Conservation (phyloP, 441 rosid species). For the Corymbia citriodora region DNA sequence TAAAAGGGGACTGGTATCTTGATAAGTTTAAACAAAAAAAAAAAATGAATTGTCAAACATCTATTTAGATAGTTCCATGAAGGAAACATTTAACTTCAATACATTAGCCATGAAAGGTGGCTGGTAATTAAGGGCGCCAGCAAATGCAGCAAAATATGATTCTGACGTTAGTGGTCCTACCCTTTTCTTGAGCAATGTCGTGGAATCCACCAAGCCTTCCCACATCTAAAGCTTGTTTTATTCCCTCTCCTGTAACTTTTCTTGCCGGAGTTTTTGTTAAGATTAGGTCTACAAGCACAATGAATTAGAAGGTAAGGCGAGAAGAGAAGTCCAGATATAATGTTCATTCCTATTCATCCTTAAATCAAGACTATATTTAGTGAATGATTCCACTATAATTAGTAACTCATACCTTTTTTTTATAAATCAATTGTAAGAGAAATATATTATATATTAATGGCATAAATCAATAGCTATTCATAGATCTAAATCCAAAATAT, state of each 20-base stretch:
- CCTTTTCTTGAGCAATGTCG: neutral
- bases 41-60: neutral
- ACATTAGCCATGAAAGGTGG: neutral
- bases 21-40: too few species aligned
- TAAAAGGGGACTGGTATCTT: neutral
- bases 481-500: neutral
- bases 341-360: rapidly evolving
- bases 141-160: neutral
- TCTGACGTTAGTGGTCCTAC: neutral
- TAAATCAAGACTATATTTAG: neutral
- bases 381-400: neutral
- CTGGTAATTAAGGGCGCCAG: neutral
- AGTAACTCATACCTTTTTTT: neutral
- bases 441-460: too few species aligned
- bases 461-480: neutral
- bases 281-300: neutral
- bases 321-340: neutral
- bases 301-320: neutral
- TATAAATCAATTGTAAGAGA: too few species aligned
- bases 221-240: neutral
- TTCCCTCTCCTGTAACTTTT: neutral
- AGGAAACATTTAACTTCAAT: neutral
- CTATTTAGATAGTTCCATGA: neutral
- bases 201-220: neutral
- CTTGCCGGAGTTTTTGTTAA: neutral